phyloP scores from a whole-genome alignment of 345 rosid species.

The Salix viminalis region DNA sequence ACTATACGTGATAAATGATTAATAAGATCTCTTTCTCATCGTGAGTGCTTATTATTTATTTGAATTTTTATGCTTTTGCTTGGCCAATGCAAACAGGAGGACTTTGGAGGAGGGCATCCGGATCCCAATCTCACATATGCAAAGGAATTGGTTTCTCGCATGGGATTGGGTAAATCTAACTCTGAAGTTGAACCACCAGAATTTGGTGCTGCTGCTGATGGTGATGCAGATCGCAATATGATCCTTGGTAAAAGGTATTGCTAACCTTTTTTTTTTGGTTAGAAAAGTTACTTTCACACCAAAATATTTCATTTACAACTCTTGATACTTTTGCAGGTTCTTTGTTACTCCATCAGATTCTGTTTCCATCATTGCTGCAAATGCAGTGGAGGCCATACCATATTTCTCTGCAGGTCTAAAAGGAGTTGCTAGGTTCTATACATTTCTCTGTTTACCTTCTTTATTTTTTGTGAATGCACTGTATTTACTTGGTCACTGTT shows the following conservation, averaged over 20 bases:
- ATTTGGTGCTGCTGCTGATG: constrained; percentile 99
- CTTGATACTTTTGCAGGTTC: constrained; percentile 49
- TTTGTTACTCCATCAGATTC: constrained; percentile 99
- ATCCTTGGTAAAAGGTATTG: constrained; percentile 91
- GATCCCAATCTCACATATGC: constrained; percentile 99
- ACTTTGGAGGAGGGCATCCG: constrained; percentile 99
- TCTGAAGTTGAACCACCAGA: constrained; percentile 81
- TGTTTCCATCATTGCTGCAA: constrained; percentile 96
- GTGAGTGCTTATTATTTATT: neutral
- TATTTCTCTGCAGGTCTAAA: constrained; percentile 90
- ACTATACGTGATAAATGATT: constrained; percentile 2
- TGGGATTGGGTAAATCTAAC: constrained; percentile 87
- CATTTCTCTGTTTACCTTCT: constrained; percentile 7
- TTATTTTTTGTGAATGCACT: neutral
- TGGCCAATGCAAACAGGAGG: constrained; percentile 57
- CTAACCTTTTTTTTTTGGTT: neutral
- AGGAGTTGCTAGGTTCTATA: constrained; percentile 91
- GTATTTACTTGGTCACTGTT: neutral
- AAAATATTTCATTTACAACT: constrained; percentile 5
- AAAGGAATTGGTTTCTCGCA: constrained; percentile 84
- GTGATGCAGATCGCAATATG: constrained; percentile 99
- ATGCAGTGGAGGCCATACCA: constrained; percentile 85
- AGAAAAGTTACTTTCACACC: neutral
- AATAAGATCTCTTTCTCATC: neutral
- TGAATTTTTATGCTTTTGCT: constrained; percentile 4